These are phyloP conservation scores for Penicillium argentinense DNA, from an alignment of 495 filamentous ascomycete species.

Conservation along the genomic window DNA sequence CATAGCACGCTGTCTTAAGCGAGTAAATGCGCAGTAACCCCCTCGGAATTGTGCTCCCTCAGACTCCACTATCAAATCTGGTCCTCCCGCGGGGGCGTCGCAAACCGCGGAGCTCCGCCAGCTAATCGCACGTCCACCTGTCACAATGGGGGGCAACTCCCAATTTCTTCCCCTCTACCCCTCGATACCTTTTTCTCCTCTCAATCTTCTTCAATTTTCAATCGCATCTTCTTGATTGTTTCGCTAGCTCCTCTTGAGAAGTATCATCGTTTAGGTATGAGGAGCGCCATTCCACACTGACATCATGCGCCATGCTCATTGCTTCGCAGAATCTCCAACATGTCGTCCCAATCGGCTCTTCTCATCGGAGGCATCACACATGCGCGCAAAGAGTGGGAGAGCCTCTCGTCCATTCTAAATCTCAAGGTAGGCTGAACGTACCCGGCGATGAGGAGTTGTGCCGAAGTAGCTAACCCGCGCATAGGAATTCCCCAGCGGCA, in stretches of 20 bases:
- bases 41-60: slow-evolving; percentile 2
- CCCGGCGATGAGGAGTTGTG: background rate
- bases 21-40: too few relatives aligned
- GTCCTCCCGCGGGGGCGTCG: slow-evolving; percentile 2
- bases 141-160: background rate
- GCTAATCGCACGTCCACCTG: slow-evolving; percentile 1
- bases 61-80: background rate
- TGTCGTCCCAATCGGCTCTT: slow-evolving; percentile 48
- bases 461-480: background rate
- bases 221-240: background rate
- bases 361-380: slow-evolving; percentile 57
- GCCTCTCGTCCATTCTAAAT: slow-evolving; percentile 47
- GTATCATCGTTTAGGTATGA: background rate
- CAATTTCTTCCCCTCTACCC: slow-evolving; percentile 5
- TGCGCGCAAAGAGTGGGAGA: slow-evolving; percentile 57
- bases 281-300: background rate
- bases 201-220: background rate
- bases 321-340: slow-evolving; percentile 15
- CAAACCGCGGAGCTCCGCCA: slow-evolving; percentile 4
- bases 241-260: too few relatives aligned
- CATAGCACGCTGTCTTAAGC: background rate
- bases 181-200: slow-evolving; percentile 3
- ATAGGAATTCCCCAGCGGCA: slow-evolving; percentile 56
- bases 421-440: slow-evolving; percentile 48
- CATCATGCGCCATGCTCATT: slow-evolving; percentile 14